Evolutionary conservation across 1,284 basidiomycete genomes (phyloP), one percentile per base, ranked within the genome.

Genomic region (Cerrena zonata): DNA sequence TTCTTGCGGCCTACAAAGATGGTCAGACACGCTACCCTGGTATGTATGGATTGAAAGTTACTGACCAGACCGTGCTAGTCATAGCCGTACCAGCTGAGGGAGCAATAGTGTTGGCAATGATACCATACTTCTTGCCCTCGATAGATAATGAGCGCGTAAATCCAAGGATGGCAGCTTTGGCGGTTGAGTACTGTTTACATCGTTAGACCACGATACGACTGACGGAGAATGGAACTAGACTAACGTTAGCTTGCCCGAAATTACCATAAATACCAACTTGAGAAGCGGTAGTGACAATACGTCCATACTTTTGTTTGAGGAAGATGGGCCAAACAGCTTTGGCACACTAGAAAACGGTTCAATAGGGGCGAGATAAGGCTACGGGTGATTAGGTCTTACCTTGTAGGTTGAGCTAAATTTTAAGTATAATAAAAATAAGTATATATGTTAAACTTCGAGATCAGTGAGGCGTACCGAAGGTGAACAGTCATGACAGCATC

Each of bases 301-400:
- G 86, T 27, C 96, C 95, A 66, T 89, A 98, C 72, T 94, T 94
- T 67, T 99, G 96, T 73, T 95, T 89, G 69, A 90, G 86, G 80
- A 99, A 97, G 64, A 93, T 77, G 2, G 95, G 94, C 96, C 94
- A 99, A 34, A 92, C 90, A 12, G 95, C 95, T 67, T 96, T 92
- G 51, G 84, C 87, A 61, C 89, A 91, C 86, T 90, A 50, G 13
- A 51, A n/a, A 24, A 19, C 48, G 4, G 7, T 7, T 15, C 30
- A 1, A 34, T 42, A 47, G 18, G 50, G 39, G 48, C 11, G 43
- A 27, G n/a, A 7, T 24, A 23, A 5, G 15, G 7, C 15, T 34
- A 24, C 5, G n/a, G n/a, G n/a, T n/a, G n/a, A 30, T 10, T 23
- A 15, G 36, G 41, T 24, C n/a, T 55, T 51, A 82, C 83, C 73